Evolutionary conservation across 768 basidiomycete genomes (phyloP), one percentile per base, ranked within the genome.

Genomic region (Trametes coccinea): DNA sequence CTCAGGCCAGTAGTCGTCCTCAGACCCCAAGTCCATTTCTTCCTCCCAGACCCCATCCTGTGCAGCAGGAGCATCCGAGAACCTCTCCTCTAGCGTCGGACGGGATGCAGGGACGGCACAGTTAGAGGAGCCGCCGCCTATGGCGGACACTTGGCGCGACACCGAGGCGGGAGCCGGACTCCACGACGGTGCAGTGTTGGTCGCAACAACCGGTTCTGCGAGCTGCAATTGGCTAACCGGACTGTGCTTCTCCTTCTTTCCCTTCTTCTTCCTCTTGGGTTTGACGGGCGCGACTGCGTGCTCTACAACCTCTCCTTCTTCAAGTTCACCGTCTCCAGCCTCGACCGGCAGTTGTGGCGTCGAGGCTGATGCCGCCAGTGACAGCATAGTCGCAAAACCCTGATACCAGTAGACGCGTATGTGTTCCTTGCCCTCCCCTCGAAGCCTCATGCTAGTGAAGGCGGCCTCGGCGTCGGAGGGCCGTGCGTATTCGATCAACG

Each of bases 291-390:
- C 34, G 11, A 37, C 27, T 8, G 39, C 27, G 17, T 33, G 31
- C 29, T 56, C 44, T 11, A 63, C 49, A 3, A 66, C 46, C 39
- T 69, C 68, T 5, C 63, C 68, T 30, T 71, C 71, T 45, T 67
- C 70, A 17, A 72, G 68, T 54, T 72, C 71, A 10, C 71, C 70
- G 17, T 72, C 71, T 44, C 71, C 71, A 4, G 71, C 37, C 39
- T 72, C 71, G 34, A 6, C 6, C 6, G 34, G 34, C 5, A 6
- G 34, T 37, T 11, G 6, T 5, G 6, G 5, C 2, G 34, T 5
- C 34, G 34, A 37, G 11, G 34, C 11, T 11, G 34, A 37, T 37
- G 34, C 34, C 5, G 34, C 5, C 11, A 11, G 11, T 37, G 5
- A 6, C 34, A 37, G 22, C 22, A 22, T 22, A 22, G 22, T 37